Conservation (phyloP, 1,284 basidiomycete genomes). For the Porodaedalea pini region DNA sequence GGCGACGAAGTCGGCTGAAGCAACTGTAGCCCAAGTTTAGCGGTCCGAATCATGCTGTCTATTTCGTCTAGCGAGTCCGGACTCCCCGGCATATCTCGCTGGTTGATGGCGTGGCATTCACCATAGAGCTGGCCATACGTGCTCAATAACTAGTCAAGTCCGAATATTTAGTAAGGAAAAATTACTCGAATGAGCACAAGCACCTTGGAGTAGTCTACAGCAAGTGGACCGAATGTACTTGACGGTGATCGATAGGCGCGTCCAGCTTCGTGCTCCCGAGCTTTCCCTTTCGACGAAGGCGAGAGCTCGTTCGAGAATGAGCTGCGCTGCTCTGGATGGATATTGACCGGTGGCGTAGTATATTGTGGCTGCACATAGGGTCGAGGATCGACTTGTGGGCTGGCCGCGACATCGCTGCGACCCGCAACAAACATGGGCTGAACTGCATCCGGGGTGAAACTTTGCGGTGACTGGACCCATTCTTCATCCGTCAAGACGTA, state of each 20-base stretch:
- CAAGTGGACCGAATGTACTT: neutral
- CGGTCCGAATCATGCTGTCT: slow-evolving; percentile 46
- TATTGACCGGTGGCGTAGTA: slow-evolving; percentile 1
- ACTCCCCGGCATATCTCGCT: slow-evolving; percentile 28
- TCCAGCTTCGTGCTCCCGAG: slow-evolving; percentile 15
- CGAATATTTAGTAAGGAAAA: neutral
- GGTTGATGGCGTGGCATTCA: slow-evolving; percentile 33
- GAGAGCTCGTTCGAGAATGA: slow-evolving; percentile 6
- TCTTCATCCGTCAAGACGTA: slow-evolving; percentile 31
- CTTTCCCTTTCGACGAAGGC: slow-evolving; percentile 21
- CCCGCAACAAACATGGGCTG: slow-evolving; percentile 24
- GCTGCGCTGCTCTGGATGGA: slow-evolving; percentile 10
- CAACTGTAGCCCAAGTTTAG: slow-evolving; percentile 50
- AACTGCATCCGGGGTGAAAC: slow-evolving; percentile 25
- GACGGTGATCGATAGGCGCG: slow-evolving; percentile 10
- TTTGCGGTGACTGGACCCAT: slow-evolving; percentile 30
- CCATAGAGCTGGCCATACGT: slow-evolving; percentile 45
- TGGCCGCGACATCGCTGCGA: slow-evolving; percentile 7
- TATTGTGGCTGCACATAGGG: slow-evolving; percentile 13
- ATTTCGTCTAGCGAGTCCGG: slow-evolving; percentile 36
- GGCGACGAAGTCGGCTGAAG: slow-evolving; percentile 40
- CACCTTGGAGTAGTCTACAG: slow-evolving; percentile 17
- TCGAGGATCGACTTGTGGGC: slow-evolving; percentile 9
- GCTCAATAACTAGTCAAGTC: slow-evolving; percentile 38
- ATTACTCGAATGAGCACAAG: neutral